phyloP scores from a whole-genome alignment of 2,329 filamentous ascomycete genomes.

The Apiospora marii region DNA sequence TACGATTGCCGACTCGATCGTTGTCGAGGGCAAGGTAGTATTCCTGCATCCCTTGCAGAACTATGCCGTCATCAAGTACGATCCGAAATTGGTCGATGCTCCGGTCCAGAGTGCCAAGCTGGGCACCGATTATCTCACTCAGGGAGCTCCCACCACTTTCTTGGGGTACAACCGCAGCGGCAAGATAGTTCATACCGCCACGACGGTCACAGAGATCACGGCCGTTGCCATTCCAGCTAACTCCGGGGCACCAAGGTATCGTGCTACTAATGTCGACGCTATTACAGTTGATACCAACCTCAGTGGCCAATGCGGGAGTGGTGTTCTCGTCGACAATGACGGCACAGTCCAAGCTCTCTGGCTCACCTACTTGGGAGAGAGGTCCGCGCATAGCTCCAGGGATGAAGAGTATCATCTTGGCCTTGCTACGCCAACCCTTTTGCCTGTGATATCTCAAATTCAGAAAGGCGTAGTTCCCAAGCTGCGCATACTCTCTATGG shows the following conservation, averaged over 20 bases:
- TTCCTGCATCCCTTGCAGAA: constrained; percentile 98
- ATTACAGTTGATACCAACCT: constrained; percentile 96
- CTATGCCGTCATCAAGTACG: constrained; percentile 94
- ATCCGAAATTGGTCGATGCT: constrained; percentile 90
- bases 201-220: constrained; percentile 95
- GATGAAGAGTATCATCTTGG: constrained; percentile 98
- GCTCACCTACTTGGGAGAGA: constrained; percentile 96
- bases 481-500: constrained; percentile 89
- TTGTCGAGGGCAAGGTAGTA: constrained; percentile 91
- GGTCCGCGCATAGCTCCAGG: constrained; percentile 77
- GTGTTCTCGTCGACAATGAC: constrained; percentile 88
- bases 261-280: constrained; percentile 94
- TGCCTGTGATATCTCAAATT: constrained; percentile 89
- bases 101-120: constrained; percentile 90
- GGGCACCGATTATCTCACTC: constrained; percentile 82
- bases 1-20: constrained; percentile 95
- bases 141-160: constrained; percentile 94
- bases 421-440: constrained; percentile 84
- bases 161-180: constrained; percentile 98
- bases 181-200: constrained; percentile 91
- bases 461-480: constrained; percentile 81
- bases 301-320: constrained; percentile 90
- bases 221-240: constrained; percentile 97
- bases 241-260: constrained; percentile 87
- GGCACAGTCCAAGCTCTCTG: constrained; percentile 94